Percentiles rank a stretch among this genome's conserved stretches.
These are phyloP conservation scores for Fraxinus cuspidata DNA, from an alignment of 257 asterid species.

Conservation along the genomic window DNA sequence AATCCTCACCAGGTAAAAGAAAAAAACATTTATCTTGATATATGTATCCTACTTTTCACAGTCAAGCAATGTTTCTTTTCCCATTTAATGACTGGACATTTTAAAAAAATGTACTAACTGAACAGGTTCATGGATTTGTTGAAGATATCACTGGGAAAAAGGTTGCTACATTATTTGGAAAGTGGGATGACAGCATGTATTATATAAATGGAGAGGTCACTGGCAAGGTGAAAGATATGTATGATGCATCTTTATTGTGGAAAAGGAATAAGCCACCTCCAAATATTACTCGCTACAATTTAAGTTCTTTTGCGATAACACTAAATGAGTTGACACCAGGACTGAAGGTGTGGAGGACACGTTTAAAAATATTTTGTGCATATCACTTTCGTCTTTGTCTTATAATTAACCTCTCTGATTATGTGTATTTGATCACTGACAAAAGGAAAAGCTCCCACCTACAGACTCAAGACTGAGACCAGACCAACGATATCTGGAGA, in stretches of 20 bases:
- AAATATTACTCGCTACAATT: constrained; percentile 74
- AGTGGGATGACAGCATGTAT: constrained; percentile 87
- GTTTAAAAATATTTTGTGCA: constrained; percentile 21
- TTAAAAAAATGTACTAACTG: constrained; percentile 22
- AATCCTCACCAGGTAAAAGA: constrained; percentile 88
- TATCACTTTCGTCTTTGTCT: constrained; percentile 32
- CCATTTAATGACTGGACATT: constrained; percentile 12
- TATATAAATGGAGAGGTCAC: constrained; percentile 61
- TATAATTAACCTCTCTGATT: constrained; percentile 49
- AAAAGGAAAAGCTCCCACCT: constrained; percentile 96
- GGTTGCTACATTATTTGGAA: constrained; percentile 73
- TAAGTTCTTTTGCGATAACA: constrained; percentile 81
- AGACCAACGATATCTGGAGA: constrained; percentile 84
- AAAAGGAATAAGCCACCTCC: constrained; percentile 58
- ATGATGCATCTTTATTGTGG: constrained; percentile 69
- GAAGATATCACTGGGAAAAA: constrained; percentile 69
- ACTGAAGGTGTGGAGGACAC: constrained; percentile 58
- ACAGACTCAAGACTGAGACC: constrained; percentile 96
- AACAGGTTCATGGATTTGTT: constrained; percentile 86
- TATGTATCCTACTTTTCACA: background rate
- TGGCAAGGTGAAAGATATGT: constrained; percentile 51
- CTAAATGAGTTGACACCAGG: constrained; percentile 83
- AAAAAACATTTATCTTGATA: background rate
- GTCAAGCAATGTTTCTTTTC: background rate
- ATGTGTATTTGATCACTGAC: constrained; percentile 48